Percentiles rank a stretch among this genome's conserved stretches.
Evolutionary conservation across 1,139 yeast genomes (phyloP).

Genomic region (Lodderomyces theae): DNA sequence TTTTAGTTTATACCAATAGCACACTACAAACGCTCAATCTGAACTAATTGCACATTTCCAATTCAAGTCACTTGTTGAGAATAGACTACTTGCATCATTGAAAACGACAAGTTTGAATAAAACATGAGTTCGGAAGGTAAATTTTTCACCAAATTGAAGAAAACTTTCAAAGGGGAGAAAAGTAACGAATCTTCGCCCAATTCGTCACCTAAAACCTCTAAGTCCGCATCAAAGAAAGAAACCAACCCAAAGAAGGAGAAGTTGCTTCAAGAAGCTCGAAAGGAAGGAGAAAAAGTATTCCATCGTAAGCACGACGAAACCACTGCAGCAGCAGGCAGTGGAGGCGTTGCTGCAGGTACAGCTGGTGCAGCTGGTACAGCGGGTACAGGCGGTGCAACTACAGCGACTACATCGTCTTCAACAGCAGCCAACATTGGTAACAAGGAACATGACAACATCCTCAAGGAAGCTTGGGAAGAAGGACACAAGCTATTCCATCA

Average conservation of each 20-base stretch:
- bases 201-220: conserved; percentile 10
- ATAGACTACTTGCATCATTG: neutral
- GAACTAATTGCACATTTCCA: no score
- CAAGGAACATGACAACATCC: conserved; percentile 8
- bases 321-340: conserved; percentile 4
- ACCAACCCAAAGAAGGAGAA: conserved; percentile 8
- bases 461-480: conserved; percentile 12
- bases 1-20: no score
- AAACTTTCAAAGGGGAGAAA: conserved; percentile 24
- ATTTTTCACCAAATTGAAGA: conserved; percentile 26
- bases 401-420: neutral
- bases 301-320: conserved; percentile 1
- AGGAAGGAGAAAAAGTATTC: conserved; percentile 11
- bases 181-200: conserved; percentile 8
- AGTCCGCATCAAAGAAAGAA: conserved; percentile 5
- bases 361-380: conserved; percentile 2
- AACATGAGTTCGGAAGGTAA: conserved; percentile 14
- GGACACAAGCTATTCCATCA: conserved; percentile 12
- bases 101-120: conserved; percentile 42
- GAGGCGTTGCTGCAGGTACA: neutral
- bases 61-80: no score
- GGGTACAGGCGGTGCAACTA: conserved; percentile 2
- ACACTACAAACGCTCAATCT: no score
- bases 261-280: conserved; percentile 11
- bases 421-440: conserved; percentile 3